Conservation (phyloP, 805 yeast genomes). For the Candida ulmi region DNA sequence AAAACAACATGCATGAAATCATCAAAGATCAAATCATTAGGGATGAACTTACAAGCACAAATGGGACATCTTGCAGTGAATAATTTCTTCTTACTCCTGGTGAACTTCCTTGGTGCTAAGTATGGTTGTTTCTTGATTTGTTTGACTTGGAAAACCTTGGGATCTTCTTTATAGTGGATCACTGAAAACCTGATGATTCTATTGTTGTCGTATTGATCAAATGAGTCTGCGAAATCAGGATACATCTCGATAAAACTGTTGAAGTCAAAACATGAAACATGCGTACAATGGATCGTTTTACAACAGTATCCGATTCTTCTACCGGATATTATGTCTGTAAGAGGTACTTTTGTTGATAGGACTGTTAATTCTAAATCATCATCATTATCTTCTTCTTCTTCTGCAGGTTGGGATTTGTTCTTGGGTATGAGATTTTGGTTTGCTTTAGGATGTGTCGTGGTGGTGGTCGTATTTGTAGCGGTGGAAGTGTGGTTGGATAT, state of each 20-base stretch:
- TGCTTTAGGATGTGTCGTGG: no score
- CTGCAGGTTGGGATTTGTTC: not conserved
- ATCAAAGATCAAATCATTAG: slow-evolving; percentile 14
- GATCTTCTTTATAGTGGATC: not conserved
- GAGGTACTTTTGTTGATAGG: slow-evolving; percentile 7
- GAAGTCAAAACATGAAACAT: slow-evolving; percentile 13
- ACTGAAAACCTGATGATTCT: not conserved
- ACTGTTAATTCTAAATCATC: slow-evolving; percentile 12
- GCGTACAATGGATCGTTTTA: slow-evolving; percentile 11
- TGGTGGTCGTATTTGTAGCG: no score
- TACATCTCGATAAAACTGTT: slow-evolving; percentile 9
- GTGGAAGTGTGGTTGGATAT: no score
- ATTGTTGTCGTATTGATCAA: not conserved
- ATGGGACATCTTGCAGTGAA: slow-evolving; percentile 12
- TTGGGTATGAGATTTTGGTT: not conserved
- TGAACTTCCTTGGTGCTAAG: slow-evolving; percentile 4
- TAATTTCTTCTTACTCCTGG: slow-evolving; percentile 4
- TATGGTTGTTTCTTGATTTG: not conserved
- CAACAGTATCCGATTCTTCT: slow-evolving; percentile 10
- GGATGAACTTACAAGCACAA: slow-evolving; percentile 9
- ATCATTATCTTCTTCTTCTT: not conserved
- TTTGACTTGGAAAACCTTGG: not conserved
- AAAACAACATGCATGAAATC: slow-evolving; percentile 14
- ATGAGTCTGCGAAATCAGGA: not conserved
- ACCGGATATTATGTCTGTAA: slow-evolving; percentile 13